Percentiles rank a stretch among this genome's conserved stretches.
Conservation (phyloP, 2,329 filamentous ascomycete genomes). For the Allantophomopsis cytisporea region DNA sequence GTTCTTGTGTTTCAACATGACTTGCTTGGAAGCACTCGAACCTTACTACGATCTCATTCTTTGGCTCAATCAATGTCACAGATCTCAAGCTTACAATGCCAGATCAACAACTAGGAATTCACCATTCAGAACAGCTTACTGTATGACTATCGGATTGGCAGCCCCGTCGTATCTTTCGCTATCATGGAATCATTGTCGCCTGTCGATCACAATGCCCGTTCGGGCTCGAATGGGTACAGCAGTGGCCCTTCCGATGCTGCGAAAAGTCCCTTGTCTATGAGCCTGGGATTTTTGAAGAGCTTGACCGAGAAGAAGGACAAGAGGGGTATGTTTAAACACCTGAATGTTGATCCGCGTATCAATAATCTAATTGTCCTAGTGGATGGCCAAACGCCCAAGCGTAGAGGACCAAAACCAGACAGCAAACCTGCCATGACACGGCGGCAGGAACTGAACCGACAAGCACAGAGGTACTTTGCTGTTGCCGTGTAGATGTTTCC, state of each 20-base stretch:
- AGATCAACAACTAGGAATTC: no score
- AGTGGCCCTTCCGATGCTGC: slow-evolving; percentile 16
- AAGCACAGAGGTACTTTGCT: slow-evolving; percentile 70
- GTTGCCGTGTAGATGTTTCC: background rate
- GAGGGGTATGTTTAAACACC: slow-evolving; percentile 43
- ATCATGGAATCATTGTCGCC: slow-evolving; percentile 14
- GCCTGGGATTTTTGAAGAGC: slow-evolving; percentile 50
- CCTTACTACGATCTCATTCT: no score
- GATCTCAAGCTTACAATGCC: no score
- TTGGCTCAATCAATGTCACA: no score
- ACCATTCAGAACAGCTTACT: no score
- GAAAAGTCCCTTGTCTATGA: slow-evolving; percentile 25
- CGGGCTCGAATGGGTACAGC: slow-evolving; percentile 14
- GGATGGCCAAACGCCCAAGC: slow-evolving; percentile 81
- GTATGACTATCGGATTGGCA: no score
- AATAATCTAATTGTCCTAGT: slow-evolving; percentile 1
- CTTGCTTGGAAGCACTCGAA: no score
- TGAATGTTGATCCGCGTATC: background rate
- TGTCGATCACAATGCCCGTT: slow-evolving; percentile 13
- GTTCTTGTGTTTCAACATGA: no score
- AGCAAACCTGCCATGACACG: slow-evolving; percentile 88
- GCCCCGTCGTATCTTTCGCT: no score
- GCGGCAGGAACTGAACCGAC: slow-evolving; percentile 85
- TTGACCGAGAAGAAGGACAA: slow-evolving; percentile 63
- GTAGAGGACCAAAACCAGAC: slow-evolving; percentile 88